Conservation (phyloP, 306 rosid species). For the Fagus sylvatica region DNA sequence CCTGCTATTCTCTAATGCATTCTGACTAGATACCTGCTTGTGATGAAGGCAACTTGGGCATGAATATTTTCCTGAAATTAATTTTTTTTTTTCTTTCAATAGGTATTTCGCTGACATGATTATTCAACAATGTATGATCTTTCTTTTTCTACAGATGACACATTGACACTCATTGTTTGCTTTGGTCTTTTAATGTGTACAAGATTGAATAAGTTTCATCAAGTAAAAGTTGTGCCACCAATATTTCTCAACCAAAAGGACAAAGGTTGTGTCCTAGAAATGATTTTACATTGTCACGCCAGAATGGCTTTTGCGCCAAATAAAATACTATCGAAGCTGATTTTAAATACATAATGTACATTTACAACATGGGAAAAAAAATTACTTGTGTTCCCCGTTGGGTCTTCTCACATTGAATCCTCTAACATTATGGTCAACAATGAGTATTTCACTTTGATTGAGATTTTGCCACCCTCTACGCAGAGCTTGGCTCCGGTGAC, state of each 20-base stretch:
- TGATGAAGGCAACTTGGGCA: background rate
- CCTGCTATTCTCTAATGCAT: background rate
- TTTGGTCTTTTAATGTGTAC: background rate
- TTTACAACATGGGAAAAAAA: slow-evolving; percentile 30
- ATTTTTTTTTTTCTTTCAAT: background rate
- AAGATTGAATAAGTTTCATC: background rate
- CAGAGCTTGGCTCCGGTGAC: slow-evolving; percentile 84
- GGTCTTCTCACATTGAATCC: slow-evolving; percentile 38
- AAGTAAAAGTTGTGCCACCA: background rate
- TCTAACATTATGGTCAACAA: slow-evolving; percentile 72
- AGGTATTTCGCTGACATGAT: background rate
- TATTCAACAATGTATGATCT: background rate
- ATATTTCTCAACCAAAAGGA: background rate
- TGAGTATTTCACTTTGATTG: slow-evolving; percentile 75
- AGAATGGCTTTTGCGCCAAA: slow-evolving; percentile 6
- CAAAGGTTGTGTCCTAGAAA: background rate
- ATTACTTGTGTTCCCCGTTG: background rate
- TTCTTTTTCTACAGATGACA: background rate
- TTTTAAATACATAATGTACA: slow-evolving; percentile 33
- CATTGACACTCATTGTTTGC: background rate
- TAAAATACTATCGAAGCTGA: background rate
- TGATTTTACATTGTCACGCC: background rate
- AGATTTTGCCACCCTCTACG: slow-evolving; percentile 64
- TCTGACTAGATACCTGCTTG: background rate
- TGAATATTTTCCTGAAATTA: background rate